Percentiles rank a stretch among this genome's conserved stretches.
phyloP scores from a whole-genome alignment of 2,329 filamentous ascomycete genomes.

The Aspergillaceae sp. region DNA sequence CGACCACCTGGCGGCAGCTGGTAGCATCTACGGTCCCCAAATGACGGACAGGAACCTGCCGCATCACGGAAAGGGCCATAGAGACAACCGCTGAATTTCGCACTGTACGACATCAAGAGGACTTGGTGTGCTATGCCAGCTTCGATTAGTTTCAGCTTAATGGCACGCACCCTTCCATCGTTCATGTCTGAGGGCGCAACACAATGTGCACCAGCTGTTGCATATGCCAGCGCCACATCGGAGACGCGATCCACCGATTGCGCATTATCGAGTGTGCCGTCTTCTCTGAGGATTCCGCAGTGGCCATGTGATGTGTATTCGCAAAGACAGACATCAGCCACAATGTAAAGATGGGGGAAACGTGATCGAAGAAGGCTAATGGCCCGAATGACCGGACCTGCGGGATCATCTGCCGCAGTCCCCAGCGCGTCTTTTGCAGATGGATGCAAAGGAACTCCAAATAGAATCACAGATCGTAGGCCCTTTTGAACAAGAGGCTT shows the following conservation, averaged over 20 bases:
- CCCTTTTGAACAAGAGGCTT: slow-evolving; percentile 82
- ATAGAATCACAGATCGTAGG: slow-evolving; percentile 85
- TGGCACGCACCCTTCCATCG: slow-evolving; percentile 90
- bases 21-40: slow-evolving; percentile 94
- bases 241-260: slow-evolving; percentile 90
- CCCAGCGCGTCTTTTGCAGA: slow-evolving; percentile 83
- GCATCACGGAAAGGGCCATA: slow-evolving; percentile 98
- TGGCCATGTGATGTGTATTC: slow-evolving; percentile 98
- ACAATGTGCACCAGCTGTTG: slow-evolving; percentile 90
- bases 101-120: slow-evolving; percentile 93
- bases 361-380: slow-evolving; percentile 75
- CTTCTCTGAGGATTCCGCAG: slow-evolving; percentile 89
- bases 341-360: slow-evolving; percentile 87
- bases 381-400: slow-evolving; percentile 79
- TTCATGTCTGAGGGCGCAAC: slow-evolving; percentile 99
- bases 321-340: slow-evolving; percentile 90
- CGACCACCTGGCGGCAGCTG: slow-evolving; percentile 89
- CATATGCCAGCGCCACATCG: slow-evolving; percentile 96
- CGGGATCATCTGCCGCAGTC: slow-evolving; percentile 83
- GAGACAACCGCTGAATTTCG: slow-evolving; percentile 92
- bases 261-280: slow-evolving; percentile 85
- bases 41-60: slow-evolving; percentile 80
- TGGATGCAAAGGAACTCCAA: slow-evolving; percentile 78
- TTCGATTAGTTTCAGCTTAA: slow-evolving; percentile 96
- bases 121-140: slow-evolving; percentile 85